phyloP scores from a whole-genome alignment of 2,329 filamentous ascomycete species.

The Rutstroemia sp. region DNA sequence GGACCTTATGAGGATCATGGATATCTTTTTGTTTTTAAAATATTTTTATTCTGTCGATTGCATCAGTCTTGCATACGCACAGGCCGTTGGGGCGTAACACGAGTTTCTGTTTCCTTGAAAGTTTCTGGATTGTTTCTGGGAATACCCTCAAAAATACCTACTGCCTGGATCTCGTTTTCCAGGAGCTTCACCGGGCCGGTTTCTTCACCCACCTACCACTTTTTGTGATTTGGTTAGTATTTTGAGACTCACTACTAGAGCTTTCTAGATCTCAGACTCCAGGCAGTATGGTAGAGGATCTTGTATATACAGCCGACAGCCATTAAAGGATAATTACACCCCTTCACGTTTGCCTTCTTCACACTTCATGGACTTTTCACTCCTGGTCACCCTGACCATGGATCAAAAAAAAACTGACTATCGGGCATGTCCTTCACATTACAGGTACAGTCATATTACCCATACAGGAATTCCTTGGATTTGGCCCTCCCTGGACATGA shows the following conservation, averaged over 20 bases:
- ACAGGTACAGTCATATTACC: slow-evolving; percentile 10
- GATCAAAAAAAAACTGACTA: slow-evolving; percentile 6
- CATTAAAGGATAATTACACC: slow-evolving; percentile 14
- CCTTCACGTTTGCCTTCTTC: slow-evolving; percentile 3
- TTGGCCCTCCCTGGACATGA: neutral
- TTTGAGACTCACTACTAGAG: slow-evolving; percentile 14
- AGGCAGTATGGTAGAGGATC: slow-evolving; percentile 19
- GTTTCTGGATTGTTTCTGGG: slow-evolving; percentile 17
- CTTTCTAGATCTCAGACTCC: slow-evolving; percentile 13
- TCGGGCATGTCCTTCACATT: neutral
- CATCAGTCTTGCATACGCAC: slow-evolving; percentile 29
- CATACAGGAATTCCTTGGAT: slow-evolving; percentile 3
- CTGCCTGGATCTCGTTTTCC: slow-evolving; percentile 27
- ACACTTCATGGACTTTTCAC: neutral
- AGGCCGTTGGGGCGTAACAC: slow-evolving; percentile 25
- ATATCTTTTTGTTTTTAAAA: slow-evolving; percentile 15
- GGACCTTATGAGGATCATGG: slow-evolving; percentile 17
- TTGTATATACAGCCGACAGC: slow-evolving; percentile 20
- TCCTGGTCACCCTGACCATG: slow-evolving; percentile 10
- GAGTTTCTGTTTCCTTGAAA: slow-evolving; percentile 17
- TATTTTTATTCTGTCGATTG: slow-evolving; percentile 22
- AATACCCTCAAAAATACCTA: slow-evolving; percentile 23
- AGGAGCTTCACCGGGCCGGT: slow-evolving; percentile 13
- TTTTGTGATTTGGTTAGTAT: slow-evolving; percentile 19
- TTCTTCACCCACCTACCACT: slow-evolving; percentile 10